Percentiles rank a stretch among this genome's conserved stretches.
Conservation (phyloP, 1,139 yeast species). For the Nakaseomyces bracarensis region DNA sequence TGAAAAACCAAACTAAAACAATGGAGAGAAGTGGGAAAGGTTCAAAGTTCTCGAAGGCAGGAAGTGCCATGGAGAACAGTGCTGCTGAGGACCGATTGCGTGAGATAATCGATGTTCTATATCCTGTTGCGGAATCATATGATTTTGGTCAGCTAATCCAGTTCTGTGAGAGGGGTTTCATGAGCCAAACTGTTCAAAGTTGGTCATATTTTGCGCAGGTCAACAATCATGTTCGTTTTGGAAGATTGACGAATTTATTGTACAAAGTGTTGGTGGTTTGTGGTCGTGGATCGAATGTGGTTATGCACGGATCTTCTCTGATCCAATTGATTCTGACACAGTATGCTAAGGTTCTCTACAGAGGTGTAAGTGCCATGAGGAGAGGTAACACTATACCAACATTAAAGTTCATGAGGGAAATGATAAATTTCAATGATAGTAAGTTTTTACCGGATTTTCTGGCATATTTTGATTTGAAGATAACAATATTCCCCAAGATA, state of each 20-base stretch:
- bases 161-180: constrained; percentile 33
- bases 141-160: constrained; percentile 16
- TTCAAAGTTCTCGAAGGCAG: not conserved
- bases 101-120: constrained; percentile 1
- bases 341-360: constrained; percentile 56
- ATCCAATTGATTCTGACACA: constrained; percentile 47
- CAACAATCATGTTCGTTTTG: constrained; percentile 50
- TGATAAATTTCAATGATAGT: constrained; percentile 45
- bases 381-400: constrained; percentile 57
- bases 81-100: constrained; percentile 3
- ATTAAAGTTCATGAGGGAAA: constrained; percentile 45
- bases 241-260: constrained; percentile 35
- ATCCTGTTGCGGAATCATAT: not conserved
- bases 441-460: constrained; percentile 48
- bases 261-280: constrained; percentile 18
- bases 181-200: constrained; percentile 37
- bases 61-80: constrained; percentile 1
- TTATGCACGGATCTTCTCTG: constrained; percentile 34
- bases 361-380: constrained; percentile 54
- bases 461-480: constrained; percentile 58
- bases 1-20: too few relatives aligned
- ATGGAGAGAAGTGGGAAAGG: not conserved
- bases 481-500: constrained; percentile 54
- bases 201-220: constrained; percentile 61
- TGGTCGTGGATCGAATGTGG: constrained; percentile 17